Conservation (phyloP, 257 asterid species). For the Salvia splendens region DNA sequence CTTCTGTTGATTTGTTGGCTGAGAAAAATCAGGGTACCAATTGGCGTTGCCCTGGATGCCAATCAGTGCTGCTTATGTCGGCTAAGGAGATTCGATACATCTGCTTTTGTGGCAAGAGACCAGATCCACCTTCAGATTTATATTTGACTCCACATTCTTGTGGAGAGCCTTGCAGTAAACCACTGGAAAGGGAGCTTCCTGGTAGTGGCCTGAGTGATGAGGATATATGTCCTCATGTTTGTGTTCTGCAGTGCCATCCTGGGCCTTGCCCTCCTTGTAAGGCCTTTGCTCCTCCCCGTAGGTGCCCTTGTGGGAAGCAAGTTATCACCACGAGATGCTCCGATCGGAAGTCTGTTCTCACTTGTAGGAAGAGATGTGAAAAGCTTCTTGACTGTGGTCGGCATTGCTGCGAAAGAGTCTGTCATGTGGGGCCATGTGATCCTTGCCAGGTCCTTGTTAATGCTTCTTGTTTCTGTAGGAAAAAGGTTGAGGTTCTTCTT, state of each 20-base stretch:
- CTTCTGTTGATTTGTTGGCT: conserved; percentile 76
- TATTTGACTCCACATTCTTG: conserved; percentile 98
- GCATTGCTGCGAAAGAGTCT: conserved; percentile 63
- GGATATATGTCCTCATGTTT: conserved; percentile 85
- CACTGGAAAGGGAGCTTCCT: conserved; percentile 72
- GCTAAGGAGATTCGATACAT: conserved; percentile 75
- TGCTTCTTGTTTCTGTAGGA: conserved; percentile 92
- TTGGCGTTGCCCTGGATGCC: conserved; percentile 99
- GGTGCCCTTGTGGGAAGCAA: conserved; percentile 94
- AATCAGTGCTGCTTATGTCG: conserved; percentile 83
- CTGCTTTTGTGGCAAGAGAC: conserved; percentile 92
- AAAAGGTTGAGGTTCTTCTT: conserved; percentile 63
- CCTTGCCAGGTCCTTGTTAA: conserved; percentile 69
- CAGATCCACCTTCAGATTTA: conserved; percentile 86
- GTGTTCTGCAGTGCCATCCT: conserved; percentile 98
- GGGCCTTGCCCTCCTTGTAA: conserved; percentile 99
- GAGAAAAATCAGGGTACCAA: conserved; percentile 84
- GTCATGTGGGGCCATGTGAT: conserved; percentile 92
- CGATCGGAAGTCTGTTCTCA: conserved; percentile 77
- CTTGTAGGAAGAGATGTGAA: conserved; percentile 85
- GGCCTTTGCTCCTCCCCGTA: conserved; percentile 91
- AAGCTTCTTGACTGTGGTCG: conserved; percentile 88
- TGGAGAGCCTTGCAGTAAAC: conserved; percentile 95
- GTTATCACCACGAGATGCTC: conserved; percentile 87
- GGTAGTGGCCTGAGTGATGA: conserved; percentile 60